These are phyloP conservation scores for Penicillium simplicissimum DNA, from an alignment of 495 filamentous ascomycete species.

Conservation along the genomic window DNA sequence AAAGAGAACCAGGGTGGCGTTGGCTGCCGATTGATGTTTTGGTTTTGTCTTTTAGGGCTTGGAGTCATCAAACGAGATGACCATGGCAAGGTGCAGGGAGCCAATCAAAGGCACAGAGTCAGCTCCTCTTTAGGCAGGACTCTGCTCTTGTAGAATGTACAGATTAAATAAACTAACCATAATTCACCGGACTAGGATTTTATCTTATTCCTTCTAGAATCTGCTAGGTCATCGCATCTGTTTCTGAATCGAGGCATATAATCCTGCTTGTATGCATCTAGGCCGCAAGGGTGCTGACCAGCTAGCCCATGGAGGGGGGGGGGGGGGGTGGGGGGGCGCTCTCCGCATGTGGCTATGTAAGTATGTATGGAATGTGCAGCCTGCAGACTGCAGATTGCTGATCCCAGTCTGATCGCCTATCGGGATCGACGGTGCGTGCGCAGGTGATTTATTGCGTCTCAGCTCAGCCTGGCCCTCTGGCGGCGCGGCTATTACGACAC, in stretches of 20 bases:
- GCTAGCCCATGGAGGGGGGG: neutral
- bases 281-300: conserved; percentile 14
- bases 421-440: conserved; percentile 28
- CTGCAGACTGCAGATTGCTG: too few relatives aligned
- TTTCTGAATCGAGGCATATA: neutral
- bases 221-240: neutral
- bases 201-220: neutral
- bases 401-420: conserved; percentile 17
- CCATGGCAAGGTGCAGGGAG: conserved; percentile 19
- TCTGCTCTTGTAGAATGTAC: neutral
- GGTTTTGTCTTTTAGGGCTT: conserved; percentile 4
- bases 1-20: neutral
- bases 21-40: neutral
- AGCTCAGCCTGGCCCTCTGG: conserved; percentile 27
- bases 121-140: conserved; percentile 8
- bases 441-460: conserved; percentile 31
- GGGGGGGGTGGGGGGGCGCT: too few relatives aligned
- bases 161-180: neutral
- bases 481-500: conserved; percentile 17
- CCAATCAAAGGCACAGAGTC: conserved; percentile 11
- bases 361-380: conserved; percentile 15
- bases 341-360: conserved; percentile 2
- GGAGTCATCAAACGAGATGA: conserved; percentile 8
- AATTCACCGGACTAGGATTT: neutral
- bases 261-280: neutral